Evolutionary conservation across 2,329 filamentous ascomycete species (phyloP).

Genomic region (Kalaharituber pfeilii): DNA sequence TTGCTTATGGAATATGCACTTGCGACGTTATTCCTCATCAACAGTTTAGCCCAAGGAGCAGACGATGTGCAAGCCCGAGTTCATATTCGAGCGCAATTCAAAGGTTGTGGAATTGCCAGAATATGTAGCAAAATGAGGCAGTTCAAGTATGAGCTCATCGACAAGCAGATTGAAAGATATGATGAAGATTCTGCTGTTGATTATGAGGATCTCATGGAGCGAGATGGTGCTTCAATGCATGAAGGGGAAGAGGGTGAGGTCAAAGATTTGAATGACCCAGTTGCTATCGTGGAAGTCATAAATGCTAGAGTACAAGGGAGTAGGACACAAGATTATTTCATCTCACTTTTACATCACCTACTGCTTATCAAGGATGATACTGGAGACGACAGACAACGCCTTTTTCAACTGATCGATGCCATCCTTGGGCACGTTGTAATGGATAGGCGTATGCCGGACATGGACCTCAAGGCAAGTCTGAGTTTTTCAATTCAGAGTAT

Average conservation of each 20-base stretch:
- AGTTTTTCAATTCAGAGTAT: constrained; percentile 95
- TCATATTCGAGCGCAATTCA: constrained; percentile 91
- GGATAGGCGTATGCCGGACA: constrained; percentile 85
- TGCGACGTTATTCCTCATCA: constrained; percentile 82
- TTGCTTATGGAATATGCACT: constrained; percentile 97
- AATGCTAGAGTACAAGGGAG: constrained; percentile 66
- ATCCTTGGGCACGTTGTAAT: constrained; percentile 99
- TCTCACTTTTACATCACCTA: constrained; percentile 87
- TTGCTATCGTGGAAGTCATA: constrained; percentile 88
- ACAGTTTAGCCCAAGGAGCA: constrained; percentile 81
- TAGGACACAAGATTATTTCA: constrained; percentile 83
- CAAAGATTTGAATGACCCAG: constrained; percentile 81
- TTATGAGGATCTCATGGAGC: constrained; percentile 90
- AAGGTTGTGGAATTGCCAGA: constrained; percentile 83
- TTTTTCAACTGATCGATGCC: constrained; percentile 96
- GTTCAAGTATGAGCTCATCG: constrained; percentile 95
- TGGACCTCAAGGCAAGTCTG: constrained; percentile 93
- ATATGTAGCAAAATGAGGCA: constrained; percentile 92
- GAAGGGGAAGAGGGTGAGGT: constrained; percentile 60
- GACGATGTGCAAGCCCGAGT: constrained; percentile 77
- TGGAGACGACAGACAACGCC: constrained; percentile 74
- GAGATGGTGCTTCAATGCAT: constrained; percentile 76
- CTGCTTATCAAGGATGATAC: constrained; percentile 82
- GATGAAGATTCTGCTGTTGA: constrained; percentile 90
- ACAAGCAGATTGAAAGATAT: constrained; percentile 94